Evolutionary conservation across 768 basidiomycete species (phyloP).

Genomic region (Xerocomellus dryophilus): DNA sequence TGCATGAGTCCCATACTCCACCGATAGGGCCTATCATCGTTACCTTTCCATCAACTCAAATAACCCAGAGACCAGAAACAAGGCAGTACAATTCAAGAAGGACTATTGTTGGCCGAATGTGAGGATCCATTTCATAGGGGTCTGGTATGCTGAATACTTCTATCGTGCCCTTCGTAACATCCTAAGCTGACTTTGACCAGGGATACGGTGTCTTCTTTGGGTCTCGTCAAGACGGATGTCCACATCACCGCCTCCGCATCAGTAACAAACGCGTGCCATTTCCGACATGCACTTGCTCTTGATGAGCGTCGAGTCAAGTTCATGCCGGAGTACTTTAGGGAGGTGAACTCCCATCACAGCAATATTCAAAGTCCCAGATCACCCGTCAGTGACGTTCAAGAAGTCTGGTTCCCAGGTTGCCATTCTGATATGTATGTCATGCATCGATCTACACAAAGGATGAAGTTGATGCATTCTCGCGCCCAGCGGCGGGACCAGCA

Average conservation of each 20-base stretch:
- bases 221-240: conserved; percentile 2
- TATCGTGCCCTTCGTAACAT: neutral
- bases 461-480: neutral
- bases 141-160: conserved; percentile 23
- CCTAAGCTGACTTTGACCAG: neutral
- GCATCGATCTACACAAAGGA: neutral
- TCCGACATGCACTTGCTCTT: conserved; percentile 15
- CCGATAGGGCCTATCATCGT: neutral
- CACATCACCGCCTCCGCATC: conserved; percentile 4
- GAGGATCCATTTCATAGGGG: conserved; percentile 34
- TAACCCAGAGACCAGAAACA: neutral
- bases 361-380: neutral
- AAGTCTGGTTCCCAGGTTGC: conserved; percentile 12
- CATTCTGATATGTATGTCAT: conserved; percentile 10
- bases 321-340: conserved; percentile 12
- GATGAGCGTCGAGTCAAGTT: conserved; percentile 15
- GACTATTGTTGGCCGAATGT: conserved; percentile 24
- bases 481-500: conserved; percentile 1
- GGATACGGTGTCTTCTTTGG: conserved; percentile 16
- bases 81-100: conserved; percentile 26
- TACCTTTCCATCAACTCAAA: conserved; percentile 28
- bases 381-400: conserved; percentile 2
- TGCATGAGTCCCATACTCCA: neutral
- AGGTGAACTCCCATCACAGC: conserved; percentile 3
- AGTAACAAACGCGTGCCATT: conserved; percentile 9